Percentiles rank a stretch among this genome's conserved stretches.
Evolutionary conservation across 176 grass and related monocot species (phyloP).

Genomic region (Aegilops longissima): DNA sequence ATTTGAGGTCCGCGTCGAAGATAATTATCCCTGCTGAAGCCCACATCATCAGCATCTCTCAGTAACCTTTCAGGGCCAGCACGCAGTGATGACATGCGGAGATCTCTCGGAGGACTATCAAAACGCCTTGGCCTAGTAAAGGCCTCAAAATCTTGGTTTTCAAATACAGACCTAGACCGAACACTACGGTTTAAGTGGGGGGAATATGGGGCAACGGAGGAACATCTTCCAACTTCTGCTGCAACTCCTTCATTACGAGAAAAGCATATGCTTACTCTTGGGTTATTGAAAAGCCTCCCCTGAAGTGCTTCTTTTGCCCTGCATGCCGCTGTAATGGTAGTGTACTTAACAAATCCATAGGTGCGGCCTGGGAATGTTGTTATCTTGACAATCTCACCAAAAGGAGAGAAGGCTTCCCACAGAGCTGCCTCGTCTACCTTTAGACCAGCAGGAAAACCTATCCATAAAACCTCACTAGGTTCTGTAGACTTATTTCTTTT

Average conservation of each 20-base stretch:
- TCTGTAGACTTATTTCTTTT: constrained; percentile 63
- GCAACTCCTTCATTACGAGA: constrained; percentile 61
- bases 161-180: constrained; percentile 10
- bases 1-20: constrained; percentile 25
- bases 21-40: constrained; percentile 44
- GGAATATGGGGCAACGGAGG: constrained; percentile 25
- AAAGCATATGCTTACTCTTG: constrained; percentile 90
- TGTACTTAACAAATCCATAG: constrained; percentile 85
- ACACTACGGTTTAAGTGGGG: constrained; percentile 37
- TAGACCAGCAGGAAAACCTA: constrained; percentile 74
- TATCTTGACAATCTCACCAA: constrained; percentile 78
- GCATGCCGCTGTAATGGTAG: constrained; percentile 68
- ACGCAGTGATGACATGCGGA: constrained; percentile 35
- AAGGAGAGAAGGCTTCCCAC: constrained; percentile 73
- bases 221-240: constrained; percentile 44
- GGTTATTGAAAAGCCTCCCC: constrained; percentile 91
- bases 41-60: constrained; percentile 42
- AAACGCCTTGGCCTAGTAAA: constrained; percentile 39
- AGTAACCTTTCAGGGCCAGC: constrained; percentile 28
- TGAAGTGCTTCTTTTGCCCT: constrained; percentile 95
- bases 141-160: constrained; percentile 36
- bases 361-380: constrained; percentile 83
- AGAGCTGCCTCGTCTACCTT: constrained; percentile 69
- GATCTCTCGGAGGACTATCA: constrained; percentile 53
- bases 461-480: constrained; percentile 94